phyloP scores from a whole-genome alignment of 2,329 filamentous ascomycete genomes.

The Xylariaceae sp. region DNA sequence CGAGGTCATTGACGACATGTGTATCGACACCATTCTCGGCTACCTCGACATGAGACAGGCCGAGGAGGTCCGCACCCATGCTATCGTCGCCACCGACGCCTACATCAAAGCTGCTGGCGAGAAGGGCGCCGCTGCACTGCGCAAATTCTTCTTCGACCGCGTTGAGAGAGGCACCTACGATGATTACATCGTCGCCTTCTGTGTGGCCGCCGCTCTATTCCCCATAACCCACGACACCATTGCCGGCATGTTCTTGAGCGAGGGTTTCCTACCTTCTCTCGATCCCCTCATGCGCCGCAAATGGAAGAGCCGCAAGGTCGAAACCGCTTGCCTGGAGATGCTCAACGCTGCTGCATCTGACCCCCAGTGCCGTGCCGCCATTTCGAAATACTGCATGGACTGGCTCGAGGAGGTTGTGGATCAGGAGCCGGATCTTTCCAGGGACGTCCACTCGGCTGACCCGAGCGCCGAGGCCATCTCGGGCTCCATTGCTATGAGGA shows the following conservation, averaged over 20 bases:
- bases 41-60: conserved; percentile 82
- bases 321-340: conserved; percentile 82
- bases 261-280: conserved; percentile 77
- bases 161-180: conserved; percentile 75
- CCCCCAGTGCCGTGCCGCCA: conserved; percentile 72
- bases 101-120: conserved; percentile 75
- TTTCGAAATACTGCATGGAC: conserved; percentile 76
- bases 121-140: conserved; percentile 65
- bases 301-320: conserved; percentile 80
- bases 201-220: conserved; percentile 83
- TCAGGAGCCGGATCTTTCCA: conserved; percentile 56
- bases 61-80: conserved; percentile 71
- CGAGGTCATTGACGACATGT: conserved; percentile 65
- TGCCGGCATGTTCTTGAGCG: conserved; percentile 76
- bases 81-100: conserved; percentile 75
- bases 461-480: conserved; percentile 56
- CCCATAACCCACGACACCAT: conserved; percentile 76
- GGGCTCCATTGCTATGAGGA: conserved; percentile 56
- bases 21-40: conserved; percentile 79
- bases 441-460: conserved; percentile 46
- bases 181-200: conserved; percentile 87
- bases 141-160: conserved; percentile 68
- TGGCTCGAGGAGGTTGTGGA: conserved; percentile 85
- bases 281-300: conserved; percentile 73
- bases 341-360: conserved; percentile 90